phyloP scores from a whole-genome alignment of 805 yeast genomes.

The Hanseniaspora occidentalis region DNA sequence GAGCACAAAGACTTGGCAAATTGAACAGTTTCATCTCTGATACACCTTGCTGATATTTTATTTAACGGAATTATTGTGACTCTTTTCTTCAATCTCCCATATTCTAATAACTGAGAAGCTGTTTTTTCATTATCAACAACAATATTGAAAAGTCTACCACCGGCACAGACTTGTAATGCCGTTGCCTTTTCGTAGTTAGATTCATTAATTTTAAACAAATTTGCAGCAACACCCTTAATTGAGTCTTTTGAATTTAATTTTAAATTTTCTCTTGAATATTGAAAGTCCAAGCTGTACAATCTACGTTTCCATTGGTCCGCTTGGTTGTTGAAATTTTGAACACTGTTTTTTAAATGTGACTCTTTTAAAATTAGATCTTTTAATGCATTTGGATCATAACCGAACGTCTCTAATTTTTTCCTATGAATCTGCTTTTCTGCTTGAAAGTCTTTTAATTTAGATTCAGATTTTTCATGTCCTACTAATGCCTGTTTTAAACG shows the following conservation, averaged over 20 bases:
- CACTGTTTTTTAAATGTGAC: constrained; percentile 29
- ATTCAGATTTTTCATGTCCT: constrained; percentile 31
- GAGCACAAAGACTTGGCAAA: constrained; percentile 45
- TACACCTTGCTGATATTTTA: constrained; percentile 53
- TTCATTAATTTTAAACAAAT: constrained; percentile 54
- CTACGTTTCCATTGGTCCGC: constrained; percentile 46
- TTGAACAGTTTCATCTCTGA: constrained; percentile 39
- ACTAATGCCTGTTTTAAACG: constrained; percentile 40
- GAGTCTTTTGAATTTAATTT: constrained; percentile 40
- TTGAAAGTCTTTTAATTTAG: constrained; percentile 33
- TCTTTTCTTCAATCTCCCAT: constrained; percentile 65
- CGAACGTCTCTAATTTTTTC: constrained; percentile 34
- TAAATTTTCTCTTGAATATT: constrained; percentile 51
- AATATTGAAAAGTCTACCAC: constrained; percentile 78
- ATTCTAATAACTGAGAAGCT: constrained; percentile 72
- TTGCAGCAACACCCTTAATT: constrained; percentile 86
- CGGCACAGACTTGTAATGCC: constrained; percentile 91
- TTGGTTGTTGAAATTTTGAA: constrained; percentile 32
- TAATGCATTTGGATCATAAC: constrained; percentile 40
- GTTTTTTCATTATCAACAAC: constrained; percentile 81
- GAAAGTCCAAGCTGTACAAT: constrained; percentile 65
- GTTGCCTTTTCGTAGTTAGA: constrained; percentile 47
- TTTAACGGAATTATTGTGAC: constrained; percentile 89
- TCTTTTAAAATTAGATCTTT: constrained; percentile 36
- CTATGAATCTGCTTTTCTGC: constrained; percentile 28